Conservation (phyloP, 1,139 yeast genomes). For the Blastobotrys malaysiensis region DNA sequence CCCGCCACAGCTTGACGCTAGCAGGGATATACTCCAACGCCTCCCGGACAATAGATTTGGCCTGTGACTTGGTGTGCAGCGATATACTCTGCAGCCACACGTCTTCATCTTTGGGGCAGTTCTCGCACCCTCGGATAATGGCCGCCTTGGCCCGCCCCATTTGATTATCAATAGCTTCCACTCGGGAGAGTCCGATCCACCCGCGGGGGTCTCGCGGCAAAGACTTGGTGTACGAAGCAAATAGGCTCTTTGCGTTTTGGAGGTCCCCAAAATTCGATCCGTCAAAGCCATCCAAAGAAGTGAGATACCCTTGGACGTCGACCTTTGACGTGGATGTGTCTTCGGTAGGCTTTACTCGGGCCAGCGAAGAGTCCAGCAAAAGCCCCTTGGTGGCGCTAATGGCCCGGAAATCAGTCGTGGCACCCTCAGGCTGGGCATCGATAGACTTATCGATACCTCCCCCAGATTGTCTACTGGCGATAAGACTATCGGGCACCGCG, state of each 20-base stretch:
- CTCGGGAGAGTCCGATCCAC: constrained; percentile 83
- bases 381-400: constrained; percentile 45
- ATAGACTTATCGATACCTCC: constrained; percentile 33
- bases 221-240: constrained; percentile 61
- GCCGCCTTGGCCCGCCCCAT: constrained; percentile 52
- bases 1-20: constrained; percentile 65
- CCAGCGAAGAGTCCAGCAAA: neutral
- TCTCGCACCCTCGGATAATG: constrained; percentile 67
- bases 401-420: constrained; percentile 42
- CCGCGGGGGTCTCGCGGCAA: constrained; percentile 72
- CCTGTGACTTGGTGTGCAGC: constrained; percentile 48
- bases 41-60: constrained; percentile 54
- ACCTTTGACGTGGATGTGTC: constrained; percentile 17
- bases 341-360: neutral
- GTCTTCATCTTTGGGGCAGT: constrained; percentile 61
- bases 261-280: constrained; percentile 38
- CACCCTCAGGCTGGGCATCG: constrained; percentile 31
- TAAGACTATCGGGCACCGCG: constrained; percentile 74
- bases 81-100: constrained; percentile 81
- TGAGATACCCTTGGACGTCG: constrained; percentile 39
- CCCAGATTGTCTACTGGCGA: constrained; percentile 37
- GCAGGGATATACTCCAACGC: constrained; percentile 55
- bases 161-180: constrained; percentile 65
- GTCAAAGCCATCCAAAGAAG: constrained; percentile 30
- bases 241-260: constrained; percentile 52